phyloP scores from a whole-genome alignment of 2,329 filamentous ascomycete species.

The Colletotrichum neosansevieriae region DNA sequence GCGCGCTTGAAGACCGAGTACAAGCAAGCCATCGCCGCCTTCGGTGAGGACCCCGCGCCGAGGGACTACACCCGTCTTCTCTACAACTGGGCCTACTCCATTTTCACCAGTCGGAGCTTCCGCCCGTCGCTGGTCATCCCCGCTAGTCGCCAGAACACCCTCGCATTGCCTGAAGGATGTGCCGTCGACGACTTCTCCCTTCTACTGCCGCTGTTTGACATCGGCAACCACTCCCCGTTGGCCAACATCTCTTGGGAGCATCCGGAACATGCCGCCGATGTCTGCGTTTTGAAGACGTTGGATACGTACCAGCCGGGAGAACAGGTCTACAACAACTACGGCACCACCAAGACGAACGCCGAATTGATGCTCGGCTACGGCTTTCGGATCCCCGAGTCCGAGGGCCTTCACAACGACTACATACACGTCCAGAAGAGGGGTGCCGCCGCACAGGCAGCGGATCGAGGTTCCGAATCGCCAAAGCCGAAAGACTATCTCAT shows the following conservation, averaged over 20 bases:
- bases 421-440: conserved; percentile 65
- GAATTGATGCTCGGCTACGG: conserved; percentile 75
- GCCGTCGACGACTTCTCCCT: conserved; percentile 73
- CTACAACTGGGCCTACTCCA: conserved; percentile 74
- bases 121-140: conserved; percentile 69
- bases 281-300: conserved; percentile 60
- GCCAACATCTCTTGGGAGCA: conserved; percentile 71
- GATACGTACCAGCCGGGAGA: conserved; percentile 55
- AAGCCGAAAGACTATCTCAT: conserved; percentile 60
- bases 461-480: conserved; percentile 40
- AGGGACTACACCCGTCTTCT: conserved; percentile 60
- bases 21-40: conserved; percentile 53
- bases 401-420: conserved; percentile 69
- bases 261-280: conserved; percentile 49
- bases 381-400: conserved; percentile 65
- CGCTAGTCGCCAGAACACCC: conserved; percentile 42
- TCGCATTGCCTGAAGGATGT: conserved; percentile 53
- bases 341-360: conserved; percentile 76
- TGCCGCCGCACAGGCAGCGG: conserved; percentile 42
- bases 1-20: conserved; percentile 60
- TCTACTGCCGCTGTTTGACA: conserved; percentile 77
- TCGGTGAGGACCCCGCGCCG: conserved; percentile 44
- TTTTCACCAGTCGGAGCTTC: conserved; percentile 76
- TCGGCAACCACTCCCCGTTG: conserved; percentile 77
- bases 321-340: conserved; percentile 79